A percentile compares a stretch with the other conserved stretches of the same genome.
Conservation (phyloP, 2,329 filamentous ascomycete genomes). For the Colletotrichum lentis region DNA sequence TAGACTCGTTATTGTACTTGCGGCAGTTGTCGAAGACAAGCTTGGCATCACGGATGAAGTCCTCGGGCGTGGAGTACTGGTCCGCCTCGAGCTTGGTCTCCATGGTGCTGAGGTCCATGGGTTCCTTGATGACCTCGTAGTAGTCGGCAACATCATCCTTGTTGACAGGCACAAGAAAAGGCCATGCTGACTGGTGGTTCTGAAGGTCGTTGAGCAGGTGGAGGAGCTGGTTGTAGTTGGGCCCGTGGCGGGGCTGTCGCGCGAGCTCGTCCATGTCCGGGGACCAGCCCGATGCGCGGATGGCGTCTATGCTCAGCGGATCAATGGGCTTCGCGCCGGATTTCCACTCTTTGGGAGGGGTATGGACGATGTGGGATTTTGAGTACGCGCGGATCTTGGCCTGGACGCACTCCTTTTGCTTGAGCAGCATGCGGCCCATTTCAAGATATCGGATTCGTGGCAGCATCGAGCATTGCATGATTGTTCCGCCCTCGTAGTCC, state of each 20-base stretch:
- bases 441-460: constrained; percentile 95
- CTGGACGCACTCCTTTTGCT: constrained; percentile 94
- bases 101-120: constrained; percentile 97
- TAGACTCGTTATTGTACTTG: constrained; percentile 95
- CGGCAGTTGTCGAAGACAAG: constrained; percentile 95
- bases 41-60: constrained; percentile 88
- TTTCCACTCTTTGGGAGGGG: constrained; percentile 86
- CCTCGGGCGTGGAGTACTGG: constrained; percentile 88
- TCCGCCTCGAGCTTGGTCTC: constrained; percentile 94
- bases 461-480: constrained; percentile 99
- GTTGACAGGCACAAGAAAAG: constrained; percentile 92
- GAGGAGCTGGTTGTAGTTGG: constrained; percentile 93
- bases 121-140: constrained; percentile 97
- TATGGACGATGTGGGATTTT: constrained; percentile 86
- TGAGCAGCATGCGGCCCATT: constrained; percentile 89
- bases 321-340: constrained; percentile 79
- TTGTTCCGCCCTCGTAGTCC: constrained; percentile 97
- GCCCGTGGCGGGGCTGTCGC: constrained; percentile 91
- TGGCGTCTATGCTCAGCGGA: constrained; percentile 84
- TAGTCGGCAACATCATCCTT: constrained; percentile 98
- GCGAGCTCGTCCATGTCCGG: constrained; percentile 98
- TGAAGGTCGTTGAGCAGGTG: constrained; percentile 94
- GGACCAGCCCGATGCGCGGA: constrained; percentile 92
- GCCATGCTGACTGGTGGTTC: constrained; percentile 93
- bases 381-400: constrained; percentile 94